A percentile compares a stretch with the other conserved stretches of the same genome.
These are phyloP conservation scores for Boletales sp. DNA, from an alignment of 768 basidiomycete species.

Conservation along the genomic window DNA sequence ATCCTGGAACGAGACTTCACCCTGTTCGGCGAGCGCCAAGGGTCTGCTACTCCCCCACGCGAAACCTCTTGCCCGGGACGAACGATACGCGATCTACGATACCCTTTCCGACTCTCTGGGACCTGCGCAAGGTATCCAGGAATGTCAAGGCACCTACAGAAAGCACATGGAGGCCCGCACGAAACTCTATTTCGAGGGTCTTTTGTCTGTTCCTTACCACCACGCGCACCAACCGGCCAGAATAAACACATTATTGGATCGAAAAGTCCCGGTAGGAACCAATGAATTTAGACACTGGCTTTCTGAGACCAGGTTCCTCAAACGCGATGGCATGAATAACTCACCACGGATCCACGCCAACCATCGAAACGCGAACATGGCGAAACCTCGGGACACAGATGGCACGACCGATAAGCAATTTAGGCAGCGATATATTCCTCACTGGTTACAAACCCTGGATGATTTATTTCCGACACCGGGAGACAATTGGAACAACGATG, in stretches of 20 bases:
- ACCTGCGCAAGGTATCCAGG: conserved; percentile 42
- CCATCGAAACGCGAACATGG: conserved; percentile 13
- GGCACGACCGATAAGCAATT: conserved; percentile 3
- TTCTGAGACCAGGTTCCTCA: conserved; percentile 26
- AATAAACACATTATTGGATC: conserved; percentile 8
- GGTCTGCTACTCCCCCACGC: conserved; percentile 14
- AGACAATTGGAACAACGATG: conserved; percentile 1
- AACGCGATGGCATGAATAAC: conserved; percentile 14
- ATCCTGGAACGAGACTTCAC: conserved; percentile 14
- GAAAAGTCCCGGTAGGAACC: conserved; percentile 10
- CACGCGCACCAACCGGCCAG: conserved; percentile 11
- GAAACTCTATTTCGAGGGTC: conserved; percentile 45
- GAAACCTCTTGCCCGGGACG: conserved; percentile 37
- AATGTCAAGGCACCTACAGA: conserved; percentile 50
- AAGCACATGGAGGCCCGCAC: conserved; percentile 48
- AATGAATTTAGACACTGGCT: conserved; percentile 32
- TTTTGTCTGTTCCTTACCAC: conserved; percentile 23
- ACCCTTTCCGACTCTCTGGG: conserved; percentile 48
- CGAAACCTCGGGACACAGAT: conserved; percentile 8
- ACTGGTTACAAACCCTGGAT: conserved; percentile 19
- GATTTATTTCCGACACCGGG: conserved; percentile 23
- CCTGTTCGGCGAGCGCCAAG: conserved; percentile 18
- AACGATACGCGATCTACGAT: conserved; percentile 51
- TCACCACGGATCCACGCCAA: conserved; percentile 7
- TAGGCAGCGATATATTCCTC: conserved; percentile 5